A percentile compares a stretch with the other conserved stretches of the same genome.
Evolutionary conservation across 2,329 filamentous ascomycete species (phyloP).

Genomic region (Aspergillaceae sp.): DNA sequence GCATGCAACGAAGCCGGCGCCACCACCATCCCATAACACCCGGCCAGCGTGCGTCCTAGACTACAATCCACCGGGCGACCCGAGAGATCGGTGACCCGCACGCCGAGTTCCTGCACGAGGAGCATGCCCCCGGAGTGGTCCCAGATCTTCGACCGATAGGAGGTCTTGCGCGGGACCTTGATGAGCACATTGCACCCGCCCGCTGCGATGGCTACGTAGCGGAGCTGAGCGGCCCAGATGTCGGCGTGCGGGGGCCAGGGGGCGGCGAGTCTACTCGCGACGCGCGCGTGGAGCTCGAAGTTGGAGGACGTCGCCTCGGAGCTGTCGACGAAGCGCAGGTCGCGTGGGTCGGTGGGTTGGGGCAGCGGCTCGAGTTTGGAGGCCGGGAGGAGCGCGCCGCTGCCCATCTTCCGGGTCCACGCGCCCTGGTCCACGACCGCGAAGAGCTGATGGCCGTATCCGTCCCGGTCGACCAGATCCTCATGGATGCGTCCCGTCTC

Average conservation of each 20-base stretch:
- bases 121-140: conserved; percentile 49
- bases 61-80: conserved; percentile 44
- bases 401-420: conserved; percentile 32
- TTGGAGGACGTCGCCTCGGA: conserved; percentile 29
- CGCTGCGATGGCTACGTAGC: conserved; percentile 45
- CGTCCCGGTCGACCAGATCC: conserved; percentile 35
- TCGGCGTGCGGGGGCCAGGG: conserved; percentile 42
- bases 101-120: conserved; percentile 44
- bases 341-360: conserved; percentile 20
- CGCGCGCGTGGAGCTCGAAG: conserved; percentile 29
- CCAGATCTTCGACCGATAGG: conserved; percentile 45
- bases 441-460: conserved; percentile 43
- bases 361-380: conserved; percentile 20
- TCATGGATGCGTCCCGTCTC: conserved; percentile 27
- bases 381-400: conserved; percentile 23
- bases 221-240: conserved; percentile 47
- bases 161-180: conserved; percentile 37
- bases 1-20: conserved; percentile 31
- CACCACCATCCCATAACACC: conserved; percentile 35
- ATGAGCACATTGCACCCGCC: conserved; percentile 44
- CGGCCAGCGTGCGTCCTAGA: conserved; percentile 30
- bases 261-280: conserved; percentile 33
- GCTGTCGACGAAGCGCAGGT: conserved; percentile 41
- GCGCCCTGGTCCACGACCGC: conserved; percentile 41
- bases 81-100: conserved; percentile 43